Conservation (phyloP, 2,329 filamentous ascomycete genomes). For the Aschersonia sp. region DNA sequence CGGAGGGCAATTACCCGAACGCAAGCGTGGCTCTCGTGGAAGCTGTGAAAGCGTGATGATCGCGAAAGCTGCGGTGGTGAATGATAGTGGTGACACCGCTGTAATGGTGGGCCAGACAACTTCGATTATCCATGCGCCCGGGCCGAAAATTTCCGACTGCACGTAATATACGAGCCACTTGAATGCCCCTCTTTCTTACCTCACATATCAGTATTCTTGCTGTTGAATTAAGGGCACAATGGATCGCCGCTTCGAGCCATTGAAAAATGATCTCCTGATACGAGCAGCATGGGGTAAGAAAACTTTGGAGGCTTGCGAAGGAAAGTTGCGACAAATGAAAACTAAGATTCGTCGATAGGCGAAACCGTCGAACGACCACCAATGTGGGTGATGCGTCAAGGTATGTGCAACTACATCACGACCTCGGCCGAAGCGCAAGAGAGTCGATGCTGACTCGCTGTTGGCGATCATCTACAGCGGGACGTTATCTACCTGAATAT, state of each 20-base stretch:
- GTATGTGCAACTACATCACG: constrained; percentile 28
- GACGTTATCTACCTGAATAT: constrained; percentile 94
- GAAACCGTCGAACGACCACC: constrained; percentile 84
- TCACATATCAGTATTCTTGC: neutral
- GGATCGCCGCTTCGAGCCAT: constrained; percentile 59
- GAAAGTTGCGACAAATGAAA: too few relatives aligned
- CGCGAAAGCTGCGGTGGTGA: too few relatives aligned
- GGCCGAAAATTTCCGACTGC: constrained; percentile 2
- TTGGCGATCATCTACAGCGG: constrained; percentile 41
- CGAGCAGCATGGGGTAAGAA: constrained; percentile 75
- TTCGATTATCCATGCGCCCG: neutral
- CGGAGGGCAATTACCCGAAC: too few relatives aligned
- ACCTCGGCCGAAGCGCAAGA: neutral
- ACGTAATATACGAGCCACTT: neutral
- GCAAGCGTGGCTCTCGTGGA: too few relatives aligned
- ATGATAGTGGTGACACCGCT: too few relatives aligned
- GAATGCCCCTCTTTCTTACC: neutral
- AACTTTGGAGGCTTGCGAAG: neutral
- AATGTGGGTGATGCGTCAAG: constrained; percentile 99
- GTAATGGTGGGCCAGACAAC: too few relatives aligned
- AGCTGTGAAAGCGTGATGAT: too few relatives aligned
- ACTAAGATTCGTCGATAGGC: constrained; percentile 33
- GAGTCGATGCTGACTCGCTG: neutral
- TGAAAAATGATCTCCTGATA: constrained; percentile 87
- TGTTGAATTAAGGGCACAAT: constrained; percentile 27